phyloP scores from a whole-genome alignment of 306 rosid species.

The Fragaria ananassa region DNA sequence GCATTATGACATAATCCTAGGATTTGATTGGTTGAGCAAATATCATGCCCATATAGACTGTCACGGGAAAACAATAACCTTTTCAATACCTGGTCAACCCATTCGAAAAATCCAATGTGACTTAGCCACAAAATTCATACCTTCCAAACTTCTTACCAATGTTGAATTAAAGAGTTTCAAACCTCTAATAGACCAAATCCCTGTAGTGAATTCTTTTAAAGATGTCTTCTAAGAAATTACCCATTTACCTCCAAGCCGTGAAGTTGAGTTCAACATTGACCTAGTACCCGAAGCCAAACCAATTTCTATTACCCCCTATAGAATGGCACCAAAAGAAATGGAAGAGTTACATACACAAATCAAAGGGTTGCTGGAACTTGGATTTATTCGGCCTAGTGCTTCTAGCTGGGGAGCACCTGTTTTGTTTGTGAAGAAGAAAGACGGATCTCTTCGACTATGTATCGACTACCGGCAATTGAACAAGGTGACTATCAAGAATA shows the following conservation, averaged over 20 bases:
- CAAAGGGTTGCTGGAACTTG: too few species aligned
- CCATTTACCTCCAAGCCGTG: background rate
- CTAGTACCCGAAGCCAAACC: too few species aligned
- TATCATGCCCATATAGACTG: background rate
- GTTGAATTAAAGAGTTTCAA: background rate
- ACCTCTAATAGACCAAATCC: background rate
- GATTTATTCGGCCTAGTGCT: too few species aligned
- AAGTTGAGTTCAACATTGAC: background rate
- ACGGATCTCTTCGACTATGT: too few species aligned
- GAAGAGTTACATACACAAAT: too few species aligned
- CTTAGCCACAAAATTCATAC: background rate
- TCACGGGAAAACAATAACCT: background rate
- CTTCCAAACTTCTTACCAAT: background rate
- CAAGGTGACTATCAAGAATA: too few species aligned
- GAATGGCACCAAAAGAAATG: too few species aligned
- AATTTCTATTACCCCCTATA: too few species aligned
- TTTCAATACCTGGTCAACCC: background rate
- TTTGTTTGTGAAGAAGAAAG: too few species aligned
- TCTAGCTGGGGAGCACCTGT: too few species aligned
- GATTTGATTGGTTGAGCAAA: background rate
- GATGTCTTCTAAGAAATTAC: background rate
- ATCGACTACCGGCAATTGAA: too few species aligned
- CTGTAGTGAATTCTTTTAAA: background rate
- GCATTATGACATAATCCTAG: background rate
- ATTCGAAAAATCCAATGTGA: background rate